These are phyloP conservation scores for Colletotrichum endophyticum DNA, from an alignment of 2,329 filamentous ascomycete genomes.

Conservation along the genomic window DNA sequence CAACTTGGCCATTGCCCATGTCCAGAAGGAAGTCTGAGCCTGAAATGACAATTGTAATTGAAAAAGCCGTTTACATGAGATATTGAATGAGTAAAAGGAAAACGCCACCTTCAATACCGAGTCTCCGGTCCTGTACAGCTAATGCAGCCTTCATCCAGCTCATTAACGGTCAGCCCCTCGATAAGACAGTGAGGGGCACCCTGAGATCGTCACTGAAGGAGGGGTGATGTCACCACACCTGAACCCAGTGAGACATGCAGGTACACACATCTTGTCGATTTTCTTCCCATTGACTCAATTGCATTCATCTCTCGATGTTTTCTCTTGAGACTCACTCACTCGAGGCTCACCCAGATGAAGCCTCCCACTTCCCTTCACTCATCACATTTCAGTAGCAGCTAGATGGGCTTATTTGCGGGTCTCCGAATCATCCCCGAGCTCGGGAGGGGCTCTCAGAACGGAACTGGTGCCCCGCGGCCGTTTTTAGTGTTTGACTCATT, in stretches of 20 bases:
- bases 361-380: neutral
- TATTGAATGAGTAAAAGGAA: neutral
- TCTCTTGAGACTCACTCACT: neutral
- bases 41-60: neutral
- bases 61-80: neutral
- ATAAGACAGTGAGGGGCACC: neutral
- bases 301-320: neutral
- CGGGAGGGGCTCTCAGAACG: neutral
- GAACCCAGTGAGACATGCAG: neutral
- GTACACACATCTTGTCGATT: neutral
- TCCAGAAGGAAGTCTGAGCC: neutral
- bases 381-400: neutral
- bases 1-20: neutral
- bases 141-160: neutral
- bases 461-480: conserved; percentile 9
- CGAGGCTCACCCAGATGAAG: neutral
- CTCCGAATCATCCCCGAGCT: conserved; percentile 20
- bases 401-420: conserved; percentile 12
- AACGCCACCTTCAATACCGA: neutral
- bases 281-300: neutral
- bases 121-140: neutral
- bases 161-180: neutral
- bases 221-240: conserved; percentile 1
- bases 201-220: neutral
- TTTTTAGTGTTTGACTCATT: conserved; percentile 21